These are phyloP conservation scores for Skeletonema menzelii DNA, from an alignment of 108 stramenopile species.

Conservation along the genomic window DNA sequence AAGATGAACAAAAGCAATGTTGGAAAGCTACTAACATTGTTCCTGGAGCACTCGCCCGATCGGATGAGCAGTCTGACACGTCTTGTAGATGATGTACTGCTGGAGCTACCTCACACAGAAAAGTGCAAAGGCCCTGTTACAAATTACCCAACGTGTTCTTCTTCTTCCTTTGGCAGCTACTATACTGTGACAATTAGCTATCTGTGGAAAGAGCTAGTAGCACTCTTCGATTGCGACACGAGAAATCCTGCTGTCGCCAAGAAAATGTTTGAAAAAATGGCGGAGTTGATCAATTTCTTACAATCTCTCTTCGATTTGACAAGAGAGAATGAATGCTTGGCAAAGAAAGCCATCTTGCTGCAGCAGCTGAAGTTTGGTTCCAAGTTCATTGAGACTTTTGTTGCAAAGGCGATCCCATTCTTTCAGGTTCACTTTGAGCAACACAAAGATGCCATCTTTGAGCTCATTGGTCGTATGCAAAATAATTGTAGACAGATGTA, in stretches of 20 bases:
- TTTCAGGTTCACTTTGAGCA: slow-evolving; percentile 40
- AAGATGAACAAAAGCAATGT: slow-evolving; percentile 53
- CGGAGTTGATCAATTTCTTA: slow-evolving; percentile 21
- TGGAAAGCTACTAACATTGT: slow-evolving; percentile 41
- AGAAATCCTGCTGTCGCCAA: slow-evolving; percentile 27
- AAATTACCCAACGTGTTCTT: slow-evolving; percentile 42
- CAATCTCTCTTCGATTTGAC: slow-evolving; percentile 30
- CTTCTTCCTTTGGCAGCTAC: slow-evolving; percentile 32
- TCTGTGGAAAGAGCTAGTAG: slow-evolving; percentile 32
- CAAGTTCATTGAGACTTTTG: slow-evolving; percentile 49
- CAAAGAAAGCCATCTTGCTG: slow-evolving; percentile 43
- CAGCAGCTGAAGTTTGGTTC: slow-evolving; percentile 48
- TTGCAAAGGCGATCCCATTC: slow-evolving; percentile 46
- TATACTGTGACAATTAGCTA: slow-evolving; percentile 26
- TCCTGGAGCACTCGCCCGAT: slow-evolving; percentile 39
- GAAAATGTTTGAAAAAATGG: slow-evolving; percentile 3
- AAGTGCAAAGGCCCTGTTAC: slow-evolving; percentile 47
- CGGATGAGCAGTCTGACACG: slow-evolving; percentile 26
- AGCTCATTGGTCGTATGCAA: slow-evolving; percentile 36
- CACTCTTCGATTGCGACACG: slow-evolving; percentile 40
- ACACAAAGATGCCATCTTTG: slow-evolving; percentile 32
- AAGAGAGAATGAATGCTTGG: slow-evolving; percentile 21
- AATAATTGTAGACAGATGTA: slow-evolving; percentile 27
- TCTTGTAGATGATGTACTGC: slow-evolving; percentile 43
- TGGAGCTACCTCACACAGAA: slow-evolving; percentile 44